Percentiles rank a stretch among this genome's conserved stretches.
Evolutionary conservation across 192 early-diverging fungal species (phyloP).

Genomic region (Neocallimastix lanati): DNA sequence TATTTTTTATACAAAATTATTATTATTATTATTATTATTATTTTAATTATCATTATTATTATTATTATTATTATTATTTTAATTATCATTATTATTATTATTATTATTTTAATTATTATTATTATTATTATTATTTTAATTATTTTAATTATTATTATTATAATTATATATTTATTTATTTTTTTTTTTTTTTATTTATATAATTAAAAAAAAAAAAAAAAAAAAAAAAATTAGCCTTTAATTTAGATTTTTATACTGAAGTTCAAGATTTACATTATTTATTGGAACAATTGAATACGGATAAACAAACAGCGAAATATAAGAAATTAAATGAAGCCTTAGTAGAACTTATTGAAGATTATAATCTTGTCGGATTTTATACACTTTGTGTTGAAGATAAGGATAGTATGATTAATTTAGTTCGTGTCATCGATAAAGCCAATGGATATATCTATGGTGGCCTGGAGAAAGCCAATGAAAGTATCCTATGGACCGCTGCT

Average conservation of each 20-base stretch:
- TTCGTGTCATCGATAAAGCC: conserved; percentile 70
- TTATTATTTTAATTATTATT: too few species aligned
- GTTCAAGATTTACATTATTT: conserved; percentile 78
- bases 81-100: too few species aligned
- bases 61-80: too few species aligned
- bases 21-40: too few species aligned
- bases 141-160: too few species aligned
- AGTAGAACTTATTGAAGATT: conserved; percentile 83
- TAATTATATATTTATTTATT: too few species aligned
- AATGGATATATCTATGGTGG: conserved; percentile 82
- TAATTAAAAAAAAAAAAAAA: too few species aligned
- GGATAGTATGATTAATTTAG: conserved; percentile 54
- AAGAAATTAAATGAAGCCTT: conserved; percentile 59
- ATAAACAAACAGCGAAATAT: conserved; percentile 33
- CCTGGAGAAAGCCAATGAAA: conserved; percentile 10
- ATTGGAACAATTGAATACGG: conserved; percentile 52
- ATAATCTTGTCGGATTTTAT: conserved; percentile 74
- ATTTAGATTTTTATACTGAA: conserved; percentile 86
- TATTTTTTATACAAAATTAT: too few species aligned
- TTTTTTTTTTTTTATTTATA: too few species aligned
- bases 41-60: too few species aligned
- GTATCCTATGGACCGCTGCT: neutral
- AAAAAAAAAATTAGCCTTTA: conserved; percentile 59
- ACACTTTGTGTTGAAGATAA: conserved; percentile 77
- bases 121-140: too few species aligned